These are phyloP conservation scores for Huntiella bhutanensis DNA, from an alignment of 2,329 filamentous ascomycete species.

Conservation along the genomic window DNA sequence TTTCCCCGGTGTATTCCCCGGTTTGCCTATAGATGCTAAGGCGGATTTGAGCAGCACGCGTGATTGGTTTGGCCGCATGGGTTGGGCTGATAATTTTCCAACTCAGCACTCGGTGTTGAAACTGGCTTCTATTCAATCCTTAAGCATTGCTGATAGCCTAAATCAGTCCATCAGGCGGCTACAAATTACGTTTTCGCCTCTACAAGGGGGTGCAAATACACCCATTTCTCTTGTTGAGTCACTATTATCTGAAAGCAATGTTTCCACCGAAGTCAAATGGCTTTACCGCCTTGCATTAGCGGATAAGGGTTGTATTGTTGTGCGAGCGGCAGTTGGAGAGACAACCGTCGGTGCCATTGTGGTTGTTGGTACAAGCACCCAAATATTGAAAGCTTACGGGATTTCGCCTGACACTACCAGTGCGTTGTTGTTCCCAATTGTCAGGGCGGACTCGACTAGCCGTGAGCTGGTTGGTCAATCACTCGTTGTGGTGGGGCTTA, in stretches of 20 bases:
- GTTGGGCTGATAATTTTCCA: constrained; percentile 58
- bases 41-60: constrained; percentile 24
- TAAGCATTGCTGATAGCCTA: constrained; percentile 60
- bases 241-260: no score
- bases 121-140: constrained; percentile 51
- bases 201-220: constrained; percentile 60
- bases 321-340: constrained; percentile 54
- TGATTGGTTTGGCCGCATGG: constrained; percentile 77
- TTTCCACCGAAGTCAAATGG: constrained; percentile 46
- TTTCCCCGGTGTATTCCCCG: constrained; percentile 71
- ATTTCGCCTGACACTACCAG: no score
- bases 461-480: no score
- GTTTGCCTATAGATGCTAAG: constrained; percentile 37
- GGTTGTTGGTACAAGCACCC: constrained; percentile 12
- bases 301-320: constrained; percentile 56
- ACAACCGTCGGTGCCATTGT: constrained; percentile 24
- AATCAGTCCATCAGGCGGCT: constrained; percentile 53
- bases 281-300: constrained; percentile 65
- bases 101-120: constrained; percentile 45
- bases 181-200: constrained; percentile 63
- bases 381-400: neutral
- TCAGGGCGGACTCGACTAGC: no score
- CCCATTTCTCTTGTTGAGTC: no score
- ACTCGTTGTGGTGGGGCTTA: no score
- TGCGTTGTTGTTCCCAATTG: no score